Base-by-base conservation (phyloP, 345 rosid species). In the Murraya paniculata region DNA sequence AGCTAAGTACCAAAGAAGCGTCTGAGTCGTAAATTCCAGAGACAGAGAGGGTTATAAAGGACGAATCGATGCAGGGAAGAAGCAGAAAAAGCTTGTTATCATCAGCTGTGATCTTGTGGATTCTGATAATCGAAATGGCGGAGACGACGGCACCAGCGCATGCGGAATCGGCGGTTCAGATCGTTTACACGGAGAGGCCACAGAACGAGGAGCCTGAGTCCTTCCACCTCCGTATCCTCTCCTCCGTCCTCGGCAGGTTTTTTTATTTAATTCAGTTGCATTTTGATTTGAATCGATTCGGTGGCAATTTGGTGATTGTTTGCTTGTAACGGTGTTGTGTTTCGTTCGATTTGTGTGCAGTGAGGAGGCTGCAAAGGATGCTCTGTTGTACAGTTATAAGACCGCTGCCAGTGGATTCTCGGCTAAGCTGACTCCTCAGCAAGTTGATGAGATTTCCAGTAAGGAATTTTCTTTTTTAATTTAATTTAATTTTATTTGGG, bases 391-490 rank as follows among this genome's bases (percentile, higher is more conserved):
- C 77, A 93, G 92, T 69, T 96, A 96, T 79, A 94, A 89, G 89
- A 81, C 82, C 0, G 97, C 97, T 64, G 98, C 99, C 2, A 86
- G 90, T 61, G 97, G 99, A 14, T 96, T 96, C 80, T 94, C 98
- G 8, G 98, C 98, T 62, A 94, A 88, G 84, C 97, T 94, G 55
- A 94, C 98, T 4, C 91, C 94, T 18, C 86, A 87, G 66, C 97
- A 92, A 80, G 99, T 89, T 76, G 88, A 81, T 1, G 87, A 91
- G 73, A 87, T 96, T 2, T 87, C 92, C 1, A 90, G 50, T 45
- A 13, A 3, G 50, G 5, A 45, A 11, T 45, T 45, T 41, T 16
- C 50, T 11, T 45, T 45, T 35, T 35, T 35, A 2, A 5, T 35
- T 13, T 13, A 0, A 39, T 39, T 38, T 38, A 0, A 45, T 13